Percentiles rank a stretch among this genome's conserved stretches.
phyloP scores from a whole-genome alignment of 2,329 filamentous ascomycete genomes.

The Colletotrichum limetticola region DNA sequence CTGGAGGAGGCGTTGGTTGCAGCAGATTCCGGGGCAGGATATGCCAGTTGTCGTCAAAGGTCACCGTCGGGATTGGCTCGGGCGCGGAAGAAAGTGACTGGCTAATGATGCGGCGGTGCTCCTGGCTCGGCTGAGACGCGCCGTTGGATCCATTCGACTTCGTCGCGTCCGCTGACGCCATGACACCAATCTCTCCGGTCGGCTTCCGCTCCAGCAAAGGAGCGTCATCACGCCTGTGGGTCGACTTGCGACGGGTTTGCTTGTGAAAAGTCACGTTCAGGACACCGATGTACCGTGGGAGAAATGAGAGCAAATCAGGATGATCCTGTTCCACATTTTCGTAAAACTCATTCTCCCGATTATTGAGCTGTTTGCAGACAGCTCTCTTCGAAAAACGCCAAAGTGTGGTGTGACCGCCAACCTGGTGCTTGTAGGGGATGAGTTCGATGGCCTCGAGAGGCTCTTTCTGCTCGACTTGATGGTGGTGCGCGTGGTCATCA shows the following conservation, averaged over 20 bases:
- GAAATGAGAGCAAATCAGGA: conserved; percentile 87
- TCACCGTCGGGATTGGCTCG: conserved; percentile 84
- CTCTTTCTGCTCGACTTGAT: conserved; percentile 59
- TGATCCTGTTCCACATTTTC: conserved; percentile 94
- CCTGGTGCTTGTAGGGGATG: conserved; percentile 97
- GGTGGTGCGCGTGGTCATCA: conserved; percentile 62
- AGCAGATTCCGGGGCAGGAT: conserved; percentile 90
- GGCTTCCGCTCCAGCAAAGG: conserved; percentile 39
- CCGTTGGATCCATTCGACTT: conserved; percentile 16
- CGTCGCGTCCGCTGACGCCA: not conserved
- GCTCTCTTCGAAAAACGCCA: conserved; percentile 96
- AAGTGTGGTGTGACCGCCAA: conserved; percentile 94
- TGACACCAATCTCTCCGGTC: conserved; percentile 17
- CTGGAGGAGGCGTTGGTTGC: conserved; percentile 61
- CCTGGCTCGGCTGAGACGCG: conserved; percentile 26
- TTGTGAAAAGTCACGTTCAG: conserved; percentile 96
- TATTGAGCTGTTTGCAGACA: conserved; percentile 98
- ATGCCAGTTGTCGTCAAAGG: conserved; percentile 93
- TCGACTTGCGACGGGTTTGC: conserved; percentile 73
- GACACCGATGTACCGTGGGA: conserved; percentile 98
- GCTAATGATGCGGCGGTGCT: conserved; percentile 63
- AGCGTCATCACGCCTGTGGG: conserved; percentile 60
- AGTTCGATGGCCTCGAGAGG: conserved; percentile 93
- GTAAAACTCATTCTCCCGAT: conserved; percentile 98
- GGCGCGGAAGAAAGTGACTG: conserved; percentile 78